Evolutionary conservation across 331 rosid genomes (phyloP), one percentile per base, ranked within the genome.

Genomic region (Malus hybrid): DNA sequence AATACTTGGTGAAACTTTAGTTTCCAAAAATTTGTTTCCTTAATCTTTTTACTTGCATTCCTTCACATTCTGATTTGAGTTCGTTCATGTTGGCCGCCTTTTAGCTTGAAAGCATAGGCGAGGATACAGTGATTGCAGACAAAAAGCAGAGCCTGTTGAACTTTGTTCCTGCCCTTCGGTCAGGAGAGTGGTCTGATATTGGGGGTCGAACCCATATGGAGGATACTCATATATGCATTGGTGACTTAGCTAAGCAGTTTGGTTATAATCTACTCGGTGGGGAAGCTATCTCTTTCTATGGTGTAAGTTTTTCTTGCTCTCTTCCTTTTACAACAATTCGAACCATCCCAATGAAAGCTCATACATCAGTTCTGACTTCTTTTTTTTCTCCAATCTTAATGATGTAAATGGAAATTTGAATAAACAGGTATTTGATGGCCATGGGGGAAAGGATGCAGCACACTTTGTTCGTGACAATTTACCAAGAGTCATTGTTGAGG

Each of bases 151-250:
- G 80, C 32, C 66, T 53, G 70, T 18, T 79, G 48, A 69, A 78
- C 72, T 88, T 86, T 61, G 83, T 81, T 58, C 97, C 95, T 20
- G 20, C 75, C 66, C 91, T 91, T 81, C 88, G 96, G 65, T 89
- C 96, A 5, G 98, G 98, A 34, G 97, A 88, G 77, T 93, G 96
- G 93, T 91, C 97, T 63, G 90, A 93, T 75, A 93, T 91, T 16
- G 97, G 98, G 50, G 70, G 68, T 10, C 97, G 97, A 29, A n/a
- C 85, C 44, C 58, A 81, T 70, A 93, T 93, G 98, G 97, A 91
- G 81, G 98, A 93, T 80, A 89, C 98, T 24, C 95, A 91, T 67
- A 75, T 91, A 68, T 87, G 96, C 93, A 88, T 93, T 70, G 86
- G 80, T 65, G 93, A 93, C 83, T 60, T 93, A 84, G 96, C 87